phyloP scores from a whole-genome alignment of 805 yeast species.

The Candida andamanensis region DNA sequence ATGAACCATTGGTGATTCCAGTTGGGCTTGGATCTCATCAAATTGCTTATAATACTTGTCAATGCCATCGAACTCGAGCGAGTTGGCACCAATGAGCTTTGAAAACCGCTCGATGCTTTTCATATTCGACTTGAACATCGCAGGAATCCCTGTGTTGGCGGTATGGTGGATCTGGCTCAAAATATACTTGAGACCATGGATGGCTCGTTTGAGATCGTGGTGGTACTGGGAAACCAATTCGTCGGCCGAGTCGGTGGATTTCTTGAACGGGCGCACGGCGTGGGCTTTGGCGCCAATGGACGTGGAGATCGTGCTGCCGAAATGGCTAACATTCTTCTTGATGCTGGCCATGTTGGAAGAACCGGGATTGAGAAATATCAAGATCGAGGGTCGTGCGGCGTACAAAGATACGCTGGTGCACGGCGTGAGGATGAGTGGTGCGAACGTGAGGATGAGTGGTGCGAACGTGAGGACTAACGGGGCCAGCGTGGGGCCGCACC shows the following conservation, averaged over 20 bases:
- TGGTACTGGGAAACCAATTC: conserved; percentile 37
- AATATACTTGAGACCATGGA: conserved; percentile 41
- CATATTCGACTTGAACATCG: conserved; percentile 27
- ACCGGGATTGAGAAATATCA: conserved; percentile 1
- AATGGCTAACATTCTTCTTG: conserved; percentile 9
- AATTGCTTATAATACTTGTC: conserved; percentile 26
- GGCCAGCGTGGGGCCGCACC: too few species aligned
- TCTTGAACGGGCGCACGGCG: conserved; percentile 8
- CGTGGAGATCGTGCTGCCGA: conserved; percentile 10
- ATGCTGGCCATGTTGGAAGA: too few species aligned
- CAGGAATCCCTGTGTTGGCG: conserved; percentile 23
- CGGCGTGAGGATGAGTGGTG: too few species aligned
- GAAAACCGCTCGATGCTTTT: conserved; percentile 26
- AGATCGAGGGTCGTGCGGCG: neutral
- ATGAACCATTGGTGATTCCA: conserved; percentile 28
- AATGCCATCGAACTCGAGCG: conserved; percentile 32
- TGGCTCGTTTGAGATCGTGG: conserved; percentile 36
- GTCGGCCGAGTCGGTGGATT: conserved; percentile 27
- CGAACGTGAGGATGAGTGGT: too few species aligned
- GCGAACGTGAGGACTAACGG: too few species aligned
- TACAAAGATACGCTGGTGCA: too few species aligned
- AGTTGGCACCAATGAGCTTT: conserved; percentile 26
- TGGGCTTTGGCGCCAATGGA: conserved; percentile 8
- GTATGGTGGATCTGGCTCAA: conserved; percentile 20
- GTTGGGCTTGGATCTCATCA: conserved; percentile 22